Conservation (phyloP, 2,329 filamentous ascomycete species). For the Monosporascus sp. region DNA sequence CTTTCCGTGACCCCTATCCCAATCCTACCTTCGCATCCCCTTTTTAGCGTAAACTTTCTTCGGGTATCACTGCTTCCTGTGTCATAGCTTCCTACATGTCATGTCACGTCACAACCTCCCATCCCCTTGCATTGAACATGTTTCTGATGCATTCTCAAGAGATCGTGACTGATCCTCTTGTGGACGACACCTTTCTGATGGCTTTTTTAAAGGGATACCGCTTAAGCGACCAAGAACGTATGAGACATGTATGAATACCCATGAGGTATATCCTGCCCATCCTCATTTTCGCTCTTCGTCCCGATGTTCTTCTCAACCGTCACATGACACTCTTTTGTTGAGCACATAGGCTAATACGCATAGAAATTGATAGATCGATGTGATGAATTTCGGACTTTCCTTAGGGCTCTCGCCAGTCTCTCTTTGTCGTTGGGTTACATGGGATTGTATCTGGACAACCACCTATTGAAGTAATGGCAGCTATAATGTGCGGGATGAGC, state of each 20-base stretch:
- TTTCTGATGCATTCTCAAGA: neutral
- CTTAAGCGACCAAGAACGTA: neutral
- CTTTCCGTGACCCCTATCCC: neutral
- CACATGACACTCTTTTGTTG: neutral
- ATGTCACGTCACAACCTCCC: neutral
- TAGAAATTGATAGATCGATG: neutral
- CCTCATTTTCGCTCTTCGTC: neutral
- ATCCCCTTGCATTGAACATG: neutral
- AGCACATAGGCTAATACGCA: neutral
- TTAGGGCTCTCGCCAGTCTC: neutral
- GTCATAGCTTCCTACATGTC: neutral
- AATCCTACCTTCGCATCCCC: neutral
- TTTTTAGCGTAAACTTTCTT: neutral
- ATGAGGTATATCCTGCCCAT: neutral
- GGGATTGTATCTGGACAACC: too few species aligned
- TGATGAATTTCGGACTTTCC: neutral
- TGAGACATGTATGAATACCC: neutral
- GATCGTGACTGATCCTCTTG: neutral
- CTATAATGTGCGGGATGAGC: too few species aligned
- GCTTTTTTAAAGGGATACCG: neutral
- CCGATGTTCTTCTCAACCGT: neutral
- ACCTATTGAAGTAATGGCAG: too few species aligned
- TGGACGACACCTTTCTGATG: neutral
- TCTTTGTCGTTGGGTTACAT: too few species aligned
- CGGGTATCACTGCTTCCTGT: neutral